Conservation (phyloP, 108 stramenopile species). For the Fragilariopsis cylindrus region DNA sequence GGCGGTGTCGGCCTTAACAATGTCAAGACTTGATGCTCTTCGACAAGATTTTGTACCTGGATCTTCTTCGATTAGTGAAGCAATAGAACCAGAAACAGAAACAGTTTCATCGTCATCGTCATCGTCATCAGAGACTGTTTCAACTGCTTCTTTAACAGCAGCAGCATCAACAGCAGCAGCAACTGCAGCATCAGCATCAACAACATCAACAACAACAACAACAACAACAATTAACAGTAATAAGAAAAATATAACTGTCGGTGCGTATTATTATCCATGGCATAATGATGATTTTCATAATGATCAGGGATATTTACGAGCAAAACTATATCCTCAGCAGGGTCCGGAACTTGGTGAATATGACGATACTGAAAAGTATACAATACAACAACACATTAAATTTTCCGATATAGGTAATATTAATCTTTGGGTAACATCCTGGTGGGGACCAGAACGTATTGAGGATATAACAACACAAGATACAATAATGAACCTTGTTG, state of each 20-base stretch:
- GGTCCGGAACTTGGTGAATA: conserved; percentile 34
- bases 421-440: conserved; percentile 34
- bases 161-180: too few species aligned
- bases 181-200: too few species aligned
- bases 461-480: conserved; percentile 11
- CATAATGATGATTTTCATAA: conserved; percentile 32
- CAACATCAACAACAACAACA: too few species aligned
- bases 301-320: conserved; percentile 27
- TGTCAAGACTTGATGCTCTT: too few species aligned
- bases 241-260: conserved; percentile 13
- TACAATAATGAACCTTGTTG: conserved; percentile 17
- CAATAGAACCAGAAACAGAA: too few species aligned
- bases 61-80: too few species aligned
- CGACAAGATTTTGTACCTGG: too few species aligned
- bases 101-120: too few species aligned
- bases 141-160: too few species aligned
- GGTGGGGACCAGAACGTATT: conserved; percentile 10
- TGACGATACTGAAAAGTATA: conserved; percentile 11
- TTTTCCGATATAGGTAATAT: conserved; percentile 34
- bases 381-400: conserved; percentile 26
- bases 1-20: too few species aligned
- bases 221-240: background rate
- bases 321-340: conserved; percentile 24
- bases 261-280: conserved; percentile 48
- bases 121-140: too few species aligned